These are phyloP conservation scores for Aspergillus fischeri DNA, from an alignment of 2,329 filamentous ascomycete genomes.

Conservation along the genomic window DNA sequence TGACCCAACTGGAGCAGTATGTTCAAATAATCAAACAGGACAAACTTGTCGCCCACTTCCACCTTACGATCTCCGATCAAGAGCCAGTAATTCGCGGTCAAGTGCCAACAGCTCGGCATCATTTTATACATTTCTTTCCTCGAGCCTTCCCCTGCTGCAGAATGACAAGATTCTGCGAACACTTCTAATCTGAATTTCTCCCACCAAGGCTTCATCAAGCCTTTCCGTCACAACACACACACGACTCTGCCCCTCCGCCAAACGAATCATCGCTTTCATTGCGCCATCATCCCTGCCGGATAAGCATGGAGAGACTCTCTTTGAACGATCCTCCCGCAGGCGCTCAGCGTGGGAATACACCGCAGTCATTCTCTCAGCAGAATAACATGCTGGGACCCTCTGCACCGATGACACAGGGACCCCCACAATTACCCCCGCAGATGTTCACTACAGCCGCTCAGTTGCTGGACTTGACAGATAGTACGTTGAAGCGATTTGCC, in stretches of 20 bases:
- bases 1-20: neutral
- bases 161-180: neutral
- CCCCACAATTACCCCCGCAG: conserved; percentile 62
- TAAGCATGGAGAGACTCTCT: conserved; percentile 35
- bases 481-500: conserved; percentile 52
- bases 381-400: conserved; percentile 25
- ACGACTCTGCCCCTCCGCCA: conserved; percentile 1
- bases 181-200: neutral
- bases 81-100: neutral
- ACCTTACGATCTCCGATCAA: neutral
- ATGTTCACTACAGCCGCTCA: conserved; percentile 99
- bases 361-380: conserved; percentile 23
- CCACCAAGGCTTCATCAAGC: neutral
- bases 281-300: conserved; percentile 7
- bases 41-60: conserved; percentile 18
- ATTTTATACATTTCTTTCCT: neutral
- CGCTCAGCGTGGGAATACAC: conserved; percentile 25
- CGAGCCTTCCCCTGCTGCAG: neutral
- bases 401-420: conserved; percentile 31
- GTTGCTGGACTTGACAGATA: conserved; percentile 92
- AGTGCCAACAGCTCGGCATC: neutral
- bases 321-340: conserved; percentile 30
- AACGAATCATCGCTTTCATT: conserved; percentile 9
- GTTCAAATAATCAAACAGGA: conserved; percentile 16
- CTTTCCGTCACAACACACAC: conserved; percentile 1